Percentiles rank a stretch among this genome's conserved stretches.
phyloP scores from a whole-genome alignment of 768 basidiomycete genomes.

The Tulasnella sp. region DNA sequence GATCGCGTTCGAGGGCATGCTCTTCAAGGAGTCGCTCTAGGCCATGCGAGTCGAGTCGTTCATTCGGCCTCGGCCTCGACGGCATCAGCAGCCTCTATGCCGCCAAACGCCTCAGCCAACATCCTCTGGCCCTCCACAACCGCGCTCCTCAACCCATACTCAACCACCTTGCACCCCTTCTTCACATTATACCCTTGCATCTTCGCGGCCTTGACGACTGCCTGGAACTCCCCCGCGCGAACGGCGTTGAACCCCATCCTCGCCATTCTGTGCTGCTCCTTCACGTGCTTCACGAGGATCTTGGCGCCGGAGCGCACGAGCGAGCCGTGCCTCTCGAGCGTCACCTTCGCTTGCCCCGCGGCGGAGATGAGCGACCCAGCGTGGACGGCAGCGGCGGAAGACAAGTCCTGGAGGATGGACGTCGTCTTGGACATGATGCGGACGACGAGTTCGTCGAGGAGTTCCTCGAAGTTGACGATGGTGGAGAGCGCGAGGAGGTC shows the following conservation, averaged over 20 bases:
- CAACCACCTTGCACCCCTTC: neutral
- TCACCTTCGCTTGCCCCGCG: neutral
- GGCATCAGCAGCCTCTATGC: neutral
- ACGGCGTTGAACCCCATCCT: neutral
- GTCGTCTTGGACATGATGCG: neutral
- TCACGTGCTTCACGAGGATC: neutral
- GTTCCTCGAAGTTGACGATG: conserved; percentile 2
- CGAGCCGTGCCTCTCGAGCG: neutral
- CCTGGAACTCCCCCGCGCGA: neutral
- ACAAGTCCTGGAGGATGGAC: neutral
- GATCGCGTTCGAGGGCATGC: neutral
- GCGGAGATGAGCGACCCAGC: neutral
- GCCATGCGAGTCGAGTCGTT: neutral
- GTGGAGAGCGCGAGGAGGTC: neutral
- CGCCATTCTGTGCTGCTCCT: neutral
- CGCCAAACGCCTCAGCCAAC: neutral
- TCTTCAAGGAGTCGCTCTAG: neutral
- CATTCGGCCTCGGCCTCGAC: neutral
- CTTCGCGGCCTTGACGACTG: neutral
- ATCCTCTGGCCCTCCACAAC: neutral
- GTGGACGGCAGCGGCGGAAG: neutral
- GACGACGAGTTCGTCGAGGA: neutral
- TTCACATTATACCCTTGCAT: neutral
- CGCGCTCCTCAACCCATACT: neutral
- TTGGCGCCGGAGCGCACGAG: neutral